Percentiles rank a stretch among this genome's conserved stretches.
Conservation (phyloP, 768 basidiomycete species). For the Tricholoma bakamatsutake region DNA sequence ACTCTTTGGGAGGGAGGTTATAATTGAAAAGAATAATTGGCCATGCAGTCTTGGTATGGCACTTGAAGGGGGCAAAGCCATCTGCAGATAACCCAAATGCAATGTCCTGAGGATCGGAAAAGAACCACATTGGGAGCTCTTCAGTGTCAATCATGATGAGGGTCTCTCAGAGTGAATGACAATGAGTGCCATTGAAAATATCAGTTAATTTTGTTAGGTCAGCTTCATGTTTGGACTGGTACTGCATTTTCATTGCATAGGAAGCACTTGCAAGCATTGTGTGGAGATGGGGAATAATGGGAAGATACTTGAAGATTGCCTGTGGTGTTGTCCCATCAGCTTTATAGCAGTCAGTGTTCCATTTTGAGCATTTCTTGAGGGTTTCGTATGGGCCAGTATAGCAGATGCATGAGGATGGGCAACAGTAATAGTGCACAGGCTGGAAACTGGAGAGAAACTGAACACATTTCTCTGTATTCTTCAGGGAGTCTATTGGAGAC, state of each 20-base stretch:
- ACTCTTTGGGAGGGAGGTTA: no score
- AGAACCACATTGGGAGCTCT: conserved; percentile 20
- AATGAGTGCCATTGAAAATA: conserved; percentile 29
- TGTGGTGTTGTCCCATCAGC: conserved; percentile 14
- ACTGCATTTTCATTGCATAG: conserved; percentile 20
- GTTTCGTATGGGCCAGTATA: conserved; percentile 12
- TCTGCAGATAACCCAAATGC: no score
- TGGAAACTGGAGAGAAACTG: no score
- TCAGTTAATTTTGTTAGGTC: conserved; percentile 18
- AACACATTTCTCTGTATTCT: conserved; percentile 6
- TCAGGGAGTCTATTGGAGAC: conserved; percentile 10
- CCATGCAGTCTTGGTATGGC: no score
- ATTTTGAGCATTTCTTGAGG: conserved; percentile 28
- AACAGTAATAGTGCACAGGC: conserved; percentile 31
- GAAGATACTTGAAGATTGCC: conserved; percentile 30
- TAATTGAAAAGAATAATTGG: no score
- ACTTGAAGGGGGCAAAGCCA: conserved; percentile 29
- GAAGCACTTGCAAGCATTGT: conserved; percentile 8
- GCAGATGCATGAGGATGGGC: conserved; percentile 31
- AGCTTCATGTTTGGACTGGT: conserved; percentile 15
- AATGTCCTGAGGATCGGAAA: conserved; percentile 18
- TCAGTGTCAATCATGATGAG: conserved; percentile 23
- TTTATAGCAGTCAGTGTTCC: conserved; percentile 15
- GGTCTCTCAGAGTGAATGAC: conserved; percentile 15
- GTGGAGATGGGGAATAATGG: conserved; percentile 29